These are phyloP conservation scores for Pterocarpus santalinus DNA, from an alignment of 306 rosid species.

Conservation along the genomic window DNA sequence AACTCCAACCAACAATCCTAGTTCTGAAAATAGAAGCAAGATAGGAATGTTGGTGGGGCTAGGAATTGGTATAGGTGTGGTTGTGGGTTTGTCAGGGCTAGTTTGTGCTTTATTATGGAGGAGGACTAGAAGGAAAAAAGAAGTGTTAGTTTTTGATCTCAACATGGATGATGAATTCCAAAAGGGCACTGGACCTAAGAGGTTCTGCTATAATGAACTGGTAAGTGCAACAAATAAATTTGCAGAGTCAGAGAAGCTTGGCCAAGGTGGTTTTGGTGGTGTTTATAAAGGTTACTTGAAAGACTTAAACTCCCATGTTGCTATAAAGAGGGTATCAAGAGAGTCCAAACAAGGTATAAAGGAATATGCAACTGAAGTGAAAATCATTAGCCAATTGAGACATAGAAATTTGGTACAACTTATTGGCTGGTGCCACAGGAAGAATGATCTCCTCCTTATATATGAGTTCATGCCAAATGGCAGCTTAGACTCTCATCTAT, in stretches of 20 bases:
- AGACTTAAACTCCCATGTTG: background rate
- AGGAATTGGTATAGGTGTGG: constrained; percentile 24
- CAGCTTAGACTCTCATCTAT: constrained; percentile 42
- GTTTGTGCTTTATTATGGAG: background rate
- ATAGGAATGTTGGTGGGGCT: background rate
- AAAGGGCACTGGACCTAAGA: constrained; percentile 45
- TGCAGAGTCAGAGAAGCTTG: constrained; percentile 24
- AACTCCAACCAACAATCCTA: too few species aligned
- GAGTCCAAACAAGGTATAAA: constrained; percentile 25
- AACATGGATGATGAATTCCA: constrained; percentile 44
- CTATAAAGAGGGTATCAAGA: constrained; percentile 32
- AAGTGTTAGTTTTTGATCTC: background rate
- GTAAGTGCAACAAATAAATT: constrained; percentile 39
- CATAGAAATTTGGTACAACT: constrained; percentile 44
- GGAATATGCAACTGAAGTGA: constrained; percentile 35
- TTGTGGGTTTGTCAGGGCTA: background rate
- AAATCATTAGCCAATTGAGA: constrained; percentile 41
- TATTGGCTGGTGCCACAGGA: constrained; percentile 40
- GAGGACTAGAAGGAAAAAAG: background rate
- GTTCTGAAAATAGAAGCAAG: too few species aligned
- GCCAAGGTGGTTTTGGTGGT: constrained; percentile 29
- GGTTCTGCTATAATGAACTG: constrained; percentile 26
- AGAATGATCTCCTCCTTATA: constrained; percentile 17
- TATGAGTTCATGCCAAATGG: constrained; percentile 44
- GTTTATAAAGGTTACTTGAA: constrained; percentile 31